Conservation (phyloP, 805 yeast species). For the Wickerhamiella kurtzmanii region DNA sequence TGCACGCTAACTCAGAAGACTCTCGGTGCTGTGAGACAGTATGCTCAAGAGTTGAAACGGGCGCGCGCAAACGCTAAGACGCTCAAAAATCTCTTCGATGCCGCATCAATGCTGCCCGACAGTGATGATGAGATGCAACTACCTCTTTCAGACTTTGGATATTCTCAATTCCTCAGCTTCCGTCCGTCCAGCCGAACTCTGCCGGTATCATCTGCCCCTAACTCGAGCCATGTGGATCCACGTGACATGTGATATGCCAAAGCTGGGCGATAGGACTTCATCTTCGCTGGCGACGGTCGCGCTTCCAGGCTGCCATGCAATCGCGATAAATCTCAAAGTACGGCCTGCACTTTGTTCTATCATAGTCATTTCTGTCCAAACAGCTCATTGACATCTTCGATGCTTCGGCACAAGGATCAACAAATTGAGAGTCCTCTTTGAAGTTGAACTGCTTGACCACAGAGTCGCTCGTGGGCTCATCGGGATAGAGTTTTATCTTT, state of each 20-base stretch:
- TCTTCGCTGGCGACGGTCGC: slow-evolving; percentile 14
- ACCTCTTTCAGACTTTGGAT: no score
- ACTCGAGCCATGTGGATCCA: neutral
- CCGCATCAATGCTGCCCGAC: neutral
- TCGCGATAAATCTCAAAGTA: slow-evolving; percentile 89
- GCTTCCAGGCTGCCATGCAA: slow-evolving; percentile 64
- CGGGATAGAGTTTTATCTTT: slow-evolving; percentile 65
- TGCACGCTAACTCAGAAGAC: slow-evolving; percentile 52
- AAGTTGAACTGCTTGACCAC: slow-evolving; percentile 57
- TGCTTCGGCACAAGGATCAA: slow-evolving; percentile 87
- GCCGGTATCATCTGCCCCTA: neutral
- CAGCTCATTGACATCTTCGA: slow-evolving; percentile 79
- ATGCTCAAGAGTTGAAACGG: slow-evolving; percentile 22
- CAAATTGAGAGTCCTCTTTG: slow-evolving; percentile 71
- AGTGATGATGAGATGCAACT: neutral
- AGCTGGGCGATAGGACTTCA: neutral
- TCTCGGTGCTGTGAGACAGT: slow-evolving; percentile 52
- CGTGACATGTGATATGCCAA: neutral
- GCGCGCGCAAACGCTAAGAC: neutral
- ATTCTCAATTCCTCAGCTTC: no score
- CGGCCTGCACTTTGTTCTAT: slow-evolving; percentile 54
- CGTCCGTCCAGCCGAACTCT: neutral
- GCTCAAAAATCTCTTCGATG: neutral
- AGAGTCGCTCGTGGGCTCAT: slow-evolving; percentile 59
- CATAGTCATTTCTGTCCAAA: slow-evolving; percentile 63